Percentiles rank a stretch among this genome's conserved stretches.
phyloP scores from a whole-genome alignment of 2,329 filamentous ascomycete genomes.

The Cladorrhinum sp. region DNA sequence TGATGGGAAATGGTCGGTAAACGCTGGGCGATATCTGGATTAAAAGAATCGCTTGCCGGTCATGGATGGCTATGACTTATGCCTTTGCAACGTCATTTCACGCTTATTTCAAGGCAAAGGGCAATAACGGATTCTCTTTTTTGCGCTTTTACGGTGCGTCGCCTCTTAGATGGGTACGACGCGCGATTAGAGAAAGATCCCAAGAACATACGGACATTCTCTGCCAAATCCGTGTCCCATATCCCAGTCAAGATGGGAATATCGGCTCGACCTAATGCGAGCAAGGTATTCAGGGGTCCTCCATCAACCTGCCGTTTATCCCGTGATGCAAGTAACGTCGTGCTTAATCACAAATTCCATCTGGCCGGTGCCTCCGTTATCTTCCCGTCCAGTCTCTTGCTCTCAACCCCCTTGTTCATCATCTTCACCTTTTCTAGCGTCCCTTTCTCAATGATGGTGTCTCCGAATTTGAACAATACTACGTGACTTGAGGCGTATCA shows the following conservation, averaged over 20 bases:
- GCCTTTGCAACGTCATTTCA: conserved; percentile 23
- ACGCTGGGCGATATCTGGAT: conserved; percentile 6
- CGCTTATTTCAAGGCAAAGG: conserved; percentile 21
- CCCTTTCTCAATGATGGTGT: too few relatives aligned
- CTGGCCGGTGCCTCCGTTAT: too few relatives aligned
- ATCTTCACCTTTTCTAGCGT: too few relatives aligned
- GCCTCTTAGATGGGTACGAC: conserved; percentile 19
- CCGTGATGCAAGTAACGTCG: too few relatives aligned
- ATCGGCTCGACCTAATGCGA: neutral
- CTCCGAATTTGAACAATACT: too few relatives aligned
- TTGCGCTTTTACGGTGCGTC: conserved; percentile 20
- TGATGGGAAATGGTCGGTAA: conserved; percentile 5
- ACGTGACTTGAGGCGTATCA: too few relatives aligned
- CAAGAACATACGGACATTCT: conserved; percentile 11
- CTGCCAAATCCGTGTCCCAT: conserved; percentile 3
- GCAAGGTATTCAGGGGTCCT: neutral
- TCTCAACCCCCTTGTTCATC: too few relatives aligned
- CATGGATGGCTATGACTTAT: conserved; percentile 18
- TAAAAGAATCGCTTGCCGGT: conserved; percentile 12
- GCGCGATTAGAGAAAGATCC: conserved; percentile 20
- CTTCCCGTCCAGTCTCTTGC: too few relatives aligned
- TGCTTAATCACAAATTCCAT: too few relatives aligned
- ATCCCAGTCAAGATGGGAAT: neutral
- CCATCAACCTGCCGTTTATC: neutral
- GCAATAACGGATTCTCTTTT: conserved; percentile 8